Evolutionary conservation across 805 yeast species (phyloP).

Genomic region (Priceomyces fermenticarens): DNA sequence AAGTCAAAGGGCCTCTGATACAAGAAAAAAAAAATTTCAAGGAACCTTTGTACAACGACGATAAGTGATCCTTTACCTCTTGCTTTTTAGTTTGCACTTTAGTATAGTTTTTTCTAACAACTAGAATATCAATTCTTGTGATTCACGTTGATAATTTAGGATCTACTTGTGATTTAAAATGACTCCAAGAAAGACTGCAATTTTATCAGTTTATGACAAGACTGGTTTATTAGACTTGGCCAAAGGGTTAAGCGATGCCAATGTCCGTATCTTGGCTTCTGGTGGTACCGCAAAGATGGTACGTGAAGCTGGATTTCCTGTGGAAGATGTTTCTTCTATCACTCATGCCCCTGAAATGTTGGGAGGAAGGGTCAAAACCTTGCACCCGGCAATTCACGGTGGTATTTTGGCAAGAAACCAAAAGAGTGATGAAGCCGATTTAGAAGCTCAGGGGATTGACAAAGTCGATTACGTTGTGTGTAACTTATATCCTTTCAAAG

Average conservation of each 20-base stretch:
- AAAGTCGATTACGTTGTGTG: slow-evolving; percentile 97
- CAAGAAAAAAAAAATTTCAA: too few relatives aligned
- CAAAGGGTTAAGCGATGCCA: slow-evolving; percentile 84
- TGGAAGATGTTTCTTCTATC: slow-evolving; percentile 89
- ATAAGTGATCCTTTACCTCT: too few relatives aligned
- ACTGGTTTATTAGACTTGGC: slow-evolving; percentile 95
- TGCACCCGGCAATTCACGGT: slow-evolving; percentile 98
- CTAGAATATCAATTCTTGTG: too few relatives aligned
- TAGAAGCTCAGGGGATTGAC: slow-evolving; percentile 84
- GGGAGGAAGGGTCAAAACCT: slow-evolving; percentile 96
- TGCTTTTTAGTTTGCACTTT: too few relatives aligned
- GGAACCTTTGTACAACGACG: too few relatives aligned
- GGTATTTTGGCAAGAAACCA: slow-evolving; percentile 94
- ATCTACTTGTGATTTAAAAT: slow-evolving; percentile 9
- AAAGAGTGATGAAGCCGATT: slow-evolving; percentile 86
- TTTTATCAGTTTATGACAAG: slow-evolving; percentile 94
- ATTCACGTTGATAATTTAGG: too few relatives aligned
- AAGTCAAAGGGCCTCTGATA: too few relatives aligned
- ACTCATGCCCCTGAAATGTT: slow-evolving; percentile 99
- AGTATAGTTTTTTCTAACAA: too few relatives aligned
- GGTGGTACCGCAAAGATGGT: slow-evolving; percentile 96
- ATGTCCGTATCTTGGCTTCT: slow-evolving; percentile 90
- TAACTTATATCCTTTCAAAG: slow-evolving; percentile 97
- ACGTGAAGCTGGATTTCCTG: slow-evolving; percentile 97
- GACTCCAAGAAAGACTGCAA: slow-evolving; percentile 75